phyloP scores from a whole-genome alignment of 768 basidiomycete genomes.

The Pisolithus albus region DNA sequence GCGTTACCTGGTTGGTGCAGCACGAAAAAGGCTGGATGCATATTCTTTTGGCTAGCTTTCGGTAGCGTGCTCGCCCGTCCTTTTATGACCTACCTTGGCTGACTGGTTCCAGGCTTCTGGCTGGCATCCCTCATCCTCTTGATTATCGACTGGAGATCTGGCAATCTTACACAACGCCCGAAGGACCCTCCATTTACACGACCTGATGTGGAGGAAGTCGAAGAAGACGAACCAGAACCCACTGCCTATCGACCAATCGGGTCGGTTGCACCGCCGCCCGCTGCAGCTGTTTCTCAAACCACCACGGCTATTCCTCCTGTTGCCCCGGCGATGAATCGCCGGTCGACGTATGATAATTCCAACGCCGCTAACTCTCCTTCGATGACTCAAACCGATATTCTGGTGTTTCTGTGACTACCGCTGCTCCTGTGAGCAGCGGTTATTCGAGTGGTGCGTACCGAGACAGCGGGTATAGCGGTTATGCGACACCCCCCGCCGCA shows the following conservation, averaged over 20 bases:
- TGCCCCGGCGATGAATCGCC: constrained; percentile 10
- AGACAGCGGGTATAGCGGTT: constrained; percentile 17
- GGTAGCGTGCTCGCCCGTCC: constrained; percentile 38
- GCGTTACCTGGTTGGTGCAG: constrained; percentile 79
- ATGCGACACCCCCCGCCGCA: constrained; percentile 27
- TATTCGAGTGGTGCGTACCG: constrained; percentile 17
- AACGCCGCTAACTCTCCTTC: constrained; percentile 34
- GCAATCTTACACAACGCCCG: constrained; percentile 40
- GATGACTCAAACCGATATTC: constrained; percentile 48
- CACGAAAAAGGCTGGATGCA: constrained; percentile 84
- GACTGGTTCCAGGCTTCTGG: constrained; percentile 58
- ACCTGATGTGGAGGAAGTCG: constrained; percentile 46
- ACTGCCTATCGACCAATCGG: constrained; percentile 41
- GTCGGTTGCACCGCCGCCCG: constrained; percentile 26
- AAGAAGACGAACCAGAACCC: constrained; percentile 48
- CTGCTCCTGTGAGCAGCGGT: constrained; percentile 20
- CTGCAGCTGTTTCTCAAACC: constrained; percentile 19
- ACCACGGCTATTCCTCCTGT: constrained; percentile 16
- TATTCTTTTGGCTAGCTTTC: constrained; percentile 87
- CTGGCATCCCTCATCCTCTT: constrained; percentile 57
- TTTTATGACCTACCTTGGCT: neutral
- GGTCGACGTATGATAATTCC: constrained; percentile 20
- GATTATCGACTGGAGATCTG: constrained; percentile 71
- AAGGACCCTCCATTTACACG: constrained; percentile 75
- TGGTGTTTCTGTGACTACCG: constrained; percentile 21